These are phyloP conservation scores for Wickerhamiella occidentalis DNA, from an alignment of 805 yeast genomes.

Conservation along the genomic window DNA sequence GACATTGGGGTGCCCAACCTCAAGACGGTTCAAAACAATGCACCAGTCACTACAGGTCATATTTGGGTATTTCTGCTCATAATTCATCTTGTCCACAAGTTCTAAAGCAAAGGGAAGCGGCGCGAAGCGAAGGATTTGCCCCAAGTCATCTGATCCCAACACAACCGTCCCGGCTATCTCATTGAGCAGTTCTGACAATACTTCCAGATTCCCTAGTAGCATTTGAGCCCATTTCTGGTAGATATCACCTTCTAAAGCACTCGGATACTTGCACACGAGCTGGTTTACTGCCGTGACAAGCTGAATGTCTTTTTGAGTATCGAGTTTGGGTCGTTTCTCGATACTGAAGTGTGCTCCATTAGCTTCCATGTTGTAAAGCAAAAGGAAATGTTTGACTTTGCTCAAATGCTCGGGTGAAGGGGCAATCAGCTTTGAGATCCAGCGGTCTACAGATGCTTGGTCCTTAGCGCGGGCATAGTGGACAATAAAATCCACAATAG, in stretches of 20 bases:
- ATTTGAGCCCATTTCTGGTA: conserved; percentile 4
- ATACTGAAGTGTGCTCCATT: no score
- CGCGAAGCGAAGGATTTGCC: not conserved
- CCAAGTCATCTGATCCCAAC: not conserved
- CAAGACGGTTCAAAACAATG: not conserved
- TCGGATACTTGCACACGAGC: not conserved
- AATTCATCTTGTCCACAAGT: not conserved
- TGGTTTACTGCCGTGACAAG: not conserved
- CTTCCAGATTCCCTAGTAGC: not conserved
- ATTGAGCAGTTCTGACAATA: not conserved
- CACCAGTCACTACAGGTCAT: conserved; percentile 1
- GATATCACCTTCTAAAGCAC: not conserved
- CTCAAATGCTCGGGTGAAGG: not conserved
- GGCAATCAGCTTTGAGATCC: not conserved
- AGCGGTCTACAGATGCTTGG: not conserved
- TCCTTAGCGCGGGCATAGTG: not conserved
- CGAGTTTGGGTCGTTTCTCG: conserved; percentile 2
- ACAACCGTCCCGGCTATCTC: not conserved
- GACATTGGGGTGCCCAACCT: not conserved
- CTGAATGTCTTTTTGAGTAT: not conserved
- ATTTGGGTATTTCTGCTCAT: not conserved
- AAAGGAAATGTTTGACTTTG: not conserved
- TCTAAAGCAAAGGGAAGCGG: not conserved
- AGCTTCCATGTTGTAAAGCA: not conserved
- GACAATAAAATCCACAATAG: not conserved